These are phyloP conservation scores for Vararia minispora DNA, from an alignment of 768 basidiomycete species.

Conservation along the genomic window DNA sequence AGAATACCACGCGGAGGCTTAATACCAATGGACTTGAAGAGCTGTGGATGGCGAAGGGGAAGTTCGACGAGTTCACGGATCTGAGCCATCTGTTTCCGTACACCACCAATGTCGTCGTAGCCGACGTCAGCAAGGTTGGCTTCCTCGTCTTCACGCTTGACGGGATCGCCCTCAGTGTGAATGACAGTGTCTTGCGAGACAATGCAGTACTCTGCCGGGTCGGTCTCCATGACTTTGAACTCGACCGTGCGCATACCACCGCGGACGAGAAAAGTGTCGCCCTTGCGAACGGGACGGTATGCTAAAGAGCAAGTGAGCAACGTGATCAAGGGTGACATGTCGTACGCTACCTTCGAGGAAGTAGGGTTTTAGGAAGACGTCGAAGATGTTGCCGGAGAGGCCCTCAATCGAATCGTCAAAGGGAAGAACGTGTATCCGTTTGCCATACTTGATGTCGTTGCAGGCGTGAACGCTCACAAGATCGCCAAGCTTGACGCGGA, in stretches of 20 bases:
- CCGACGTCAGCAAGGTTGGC: conserved; percentile 93
- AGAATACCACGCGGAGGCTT: conserved; percentile 98
- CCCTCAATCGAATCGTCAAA: conserved; percentile 99
- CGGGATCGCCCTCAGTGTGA: conserved; percentile 95
- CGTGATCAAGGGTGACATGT: neutral
- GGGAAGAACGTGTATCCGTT: conserved; percentile 91
- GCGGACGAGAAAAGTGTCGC: conserved; percentile 98
- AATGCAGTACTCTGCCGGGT: conserved; percentile 97
- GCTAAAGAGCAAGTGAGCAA: conserved; percentile 9
- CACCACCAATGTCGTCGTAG: conserved; percentile 98
- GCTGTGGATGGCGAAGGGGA: conserved; percentile 94
- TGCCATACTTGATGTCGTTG: conserved; percentile 97
- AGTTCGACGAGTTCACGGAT: conserved; percentile 99
- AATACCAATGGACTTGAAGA: conserved; percentile 99
- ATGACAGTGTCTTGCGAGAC: conserved; percentile 99
- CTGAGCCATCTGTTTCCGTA: conserved; percentile 99
- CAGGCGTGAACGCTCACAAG: conserved; percentile 94
- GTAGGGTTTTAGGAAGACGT: conserved; percentile 97
- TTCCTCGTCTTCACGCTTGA: conserved; percentile 99
- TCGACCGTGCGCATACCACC: conserved; percentile 98
- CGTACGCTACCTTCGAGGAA: conserved; percentile 76
- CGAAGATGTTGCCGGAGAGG: conserved; percentile 95
- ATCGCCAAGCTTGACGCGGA: conserved; percentile 95
- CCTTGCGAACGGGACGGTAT: conserved; percentile 91
- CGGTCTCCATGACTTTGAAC: conserved; percentile 98